phyloP scores from a whole-genome alignment of 441 rosid species.

The Croton laevigatus region DNA sequence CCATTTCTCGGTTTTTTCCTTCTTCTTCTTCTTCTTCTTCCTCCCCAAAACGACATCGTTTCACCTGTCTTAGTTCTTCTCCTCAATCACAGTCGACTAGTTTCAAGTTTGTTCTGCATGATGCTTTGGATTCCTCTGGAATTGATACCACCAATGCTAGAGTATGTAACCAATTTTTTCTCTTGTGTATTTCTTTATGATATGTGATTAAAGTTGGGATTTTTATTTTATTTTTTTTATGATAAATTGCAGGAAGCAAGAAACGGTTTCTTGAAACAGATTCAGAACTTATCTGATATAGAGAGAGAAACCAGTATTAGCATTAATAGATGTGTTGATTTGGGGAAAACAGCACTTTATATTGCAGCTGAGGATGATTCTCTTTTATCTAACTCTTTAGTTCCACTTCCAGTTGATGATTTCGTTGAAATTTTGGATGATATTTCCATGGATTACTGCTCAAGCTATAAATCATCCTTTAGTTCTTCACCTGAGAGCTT shows the following conservation, averaged over 20 bases:
- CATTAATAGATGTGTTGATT: slow-evolving; percentile 49
- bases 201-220: neutral
- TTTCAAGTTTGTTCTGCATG: slow-evolving; percentile 37
- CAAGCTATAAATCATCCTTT: slow-evolving; percentile 32
- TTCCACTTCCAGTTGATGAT: slow-evolving; percentile 55
- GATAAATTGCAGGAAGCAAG: slow-evolving; percentile 43
- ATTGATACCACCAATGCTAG: slow-evolving; percentile 42
- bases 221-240: slow-evolving; percentile 5
- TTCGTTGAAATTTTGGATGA: slow-evolving; percentile 47
- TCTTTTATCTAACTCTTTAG: slow-evolving; percentile 52
- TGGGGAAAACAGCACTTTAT: slow-evolving; percentile 47
- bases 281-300: slow-evolving; percentile 35
- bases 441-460: slow-evolving; percentile 59
- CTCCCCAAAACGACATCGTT: slow-evolving; percentile 16
- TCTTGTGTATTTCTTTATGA: no score
- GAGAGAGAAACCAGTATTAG: slow-evolving; percentile 55
- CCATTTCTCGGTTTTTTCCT: neutral
- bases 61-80: slow-evolving; percentile 26
- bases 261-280: slow-evolving; percentile 36
- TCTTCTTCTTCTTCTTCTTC: neutral
- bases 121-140: slow-evolving; percentile 44
- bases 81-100: slow-evolving; percentile 19
- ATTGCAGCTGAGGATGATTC: slow-evolving; percentile 70
- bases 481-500: slow-evolving; percentile 39
- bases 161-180: slow-evolving; percentile 20